Percentiles rank a stretch among this genome's conserved stretches.
phyloP scores from a whole-genome alignment of 768 basidiomycete species.

The Mycena rebaudengoi region DNA sequence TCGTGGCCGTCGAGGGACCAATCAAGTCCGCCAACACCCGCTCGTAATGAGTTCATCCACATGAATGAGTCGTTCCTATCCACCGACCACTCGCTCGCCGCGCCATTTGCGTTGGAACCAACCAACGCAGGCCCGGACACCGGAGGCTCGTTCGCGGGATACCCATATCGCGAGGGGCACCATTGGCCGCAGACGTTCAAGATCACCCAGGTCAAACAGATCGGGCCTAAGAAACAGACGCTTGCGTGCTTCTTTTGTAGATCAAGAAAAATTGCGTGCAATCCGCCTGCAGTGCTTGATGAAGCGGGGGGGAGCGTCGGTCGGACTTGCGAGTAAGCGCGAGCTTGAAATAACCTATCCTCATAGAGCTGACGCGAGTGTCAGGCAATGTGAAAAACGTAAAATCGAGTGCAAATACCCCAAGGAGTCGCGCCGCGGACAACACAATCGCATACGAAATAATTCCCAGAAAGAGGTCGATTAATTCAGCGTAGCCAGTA shows the following conservation, averaged over 20 bases:
- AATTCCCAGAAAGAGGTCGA: background rate
- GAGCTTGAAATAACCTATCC: background rate
- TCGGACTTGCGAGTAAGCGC: conserved; percentile 11
- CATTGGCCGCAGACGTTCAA: conserved; percentile 16
- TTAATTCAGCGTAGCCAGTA: too few species aligned
- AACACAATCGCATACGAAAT: conserved; percentile 7
- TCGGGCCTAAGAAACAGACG: conserved; percentile 14
- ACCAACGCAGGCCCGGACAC: background rate
- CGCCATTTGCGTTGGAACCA: background rate
- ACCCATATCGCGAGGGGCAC: conserved; percentile 7
- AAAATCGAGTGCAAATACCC: conserved; percentile 10
- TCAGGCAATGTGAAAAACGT: conserved; percentile 8
- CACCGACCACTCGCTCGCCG: conserved; percentile 1
- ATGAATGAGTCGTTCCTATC: conserved; percentile 7
- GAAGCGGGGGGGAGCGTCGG: conserved; percentile 1
- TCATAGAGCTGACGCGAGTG: background rate
- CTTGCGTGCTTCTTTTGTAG: conserved; percentile 16
- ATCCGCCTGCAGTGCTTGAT: background rate
- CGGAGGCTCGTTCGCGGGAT: background rate
- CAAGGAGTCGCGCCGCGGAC: conserved; percentile 6
- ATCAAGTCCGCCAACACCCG: too few species aligned
- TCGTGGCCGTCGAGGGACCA: too few species aligned
- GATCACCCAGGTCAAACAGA: conserved; percentile 20
- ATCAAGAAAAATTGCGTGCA: conserved; percentile 9
- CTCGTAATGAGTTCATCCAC: conserved; percentile 3